A percentile compares a stretch with the other conserved stretches of the same genome.
Conservation (phyloP, 2,329 filamentous ascomycete species). For the Microsporum canis region DNA sequence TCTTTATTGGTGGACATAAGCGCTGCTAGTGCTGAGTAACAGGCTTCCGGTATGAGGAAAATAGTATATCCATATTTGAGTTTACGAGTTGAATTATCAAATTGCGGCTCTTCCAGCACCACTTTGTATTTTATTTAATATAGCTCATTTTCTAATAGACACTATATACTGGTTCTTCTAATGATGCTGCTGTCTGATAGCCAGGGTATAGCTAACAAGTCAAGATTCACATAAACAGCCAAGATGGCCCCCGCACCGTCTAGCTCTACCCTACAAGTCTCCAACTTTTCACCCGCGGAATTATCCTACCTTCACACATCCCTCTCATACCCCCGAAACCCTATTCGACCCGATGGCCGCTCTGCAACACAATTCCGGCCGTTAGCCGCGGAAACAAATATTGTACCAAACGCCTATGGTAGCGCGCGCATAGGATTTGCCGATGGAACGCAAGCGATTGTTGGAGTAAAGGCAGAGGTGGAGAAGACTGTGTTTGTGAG, state of each 20-base stretch:
- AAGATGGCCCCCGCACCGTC: constrained; percentile 38
- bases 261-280: constrained; percentile 39
- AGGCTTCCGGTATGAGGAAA: neutral
- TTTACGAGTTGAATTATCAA: neutral
- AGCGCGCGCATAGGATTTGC: constrained; percentile 88
- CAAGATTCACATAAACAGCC: neutral
- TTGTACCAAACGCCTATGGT: constrained; percentile 81
- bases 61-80: neutral
- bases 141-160: neutral
- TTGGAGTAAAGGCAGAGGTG: constrained; percentile 90
- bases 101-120: neutral
- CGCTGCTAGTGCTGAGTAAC: neutral
- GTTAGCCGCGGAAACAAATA: constrained; percentile 76
- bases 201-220: neutral
- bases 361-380: constrained; percentile 77
- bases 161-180: neutral
- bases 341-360: constrained; percentile 82
- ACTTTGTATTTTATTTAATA: neutral
- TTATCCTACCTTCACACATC: constrained; percentile 89
- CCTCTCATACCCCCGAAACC: constrained; percentile 57
- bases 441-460: constrained; percentile 90
- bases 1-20: neutral
- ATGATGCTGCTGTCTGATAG: neutral
- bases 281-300: constrained; percentile 83
- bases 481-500: constrained; percentile 51